A percentile compares a stretch with the other conserved stretches of the same genome.
phyloP scores from a whole-genome alignment of 345 rosid species.

The Acer campestre region DNA sequence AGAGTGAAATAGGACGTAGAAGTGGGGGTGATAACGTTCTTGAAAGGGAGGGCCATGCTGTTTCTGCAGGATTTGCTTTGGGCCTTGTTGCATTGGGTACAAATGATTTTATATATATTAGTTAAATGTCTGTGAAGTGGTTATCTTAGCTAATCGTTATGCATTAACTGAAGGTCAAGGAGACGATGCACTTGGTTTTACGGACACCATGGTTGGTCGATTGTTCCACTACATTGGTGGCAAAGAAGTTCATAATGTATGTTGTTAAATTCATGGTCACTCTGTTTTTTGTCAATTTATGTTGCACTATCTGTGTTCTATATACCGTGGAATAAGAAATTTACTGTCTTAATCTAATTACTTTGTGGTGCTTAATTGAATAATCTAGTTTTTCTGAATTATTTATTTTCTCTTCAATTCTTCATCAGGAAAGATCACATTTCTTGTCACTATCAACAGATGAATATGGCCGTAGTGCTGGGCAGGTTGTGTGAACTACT shows the following conservation, averaged over 20 bases:
- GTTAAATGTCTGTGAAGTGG: background rate
- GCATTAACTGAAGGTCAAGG: slow-evolving; percentile 79
- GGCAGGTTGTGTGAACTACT: slow-evolving; percentile 61
- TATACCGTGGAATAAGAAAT: slow-evolving; percentile 21
- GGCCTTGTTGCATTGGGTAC: slow-evolving; percentile 97
- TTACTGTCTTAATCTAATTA: slow-evolving; percentile 7
- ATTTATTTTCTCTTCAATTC: slow-evolving; percentile 16
- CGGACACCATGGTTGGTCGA: slow-evolving; percentile 75
- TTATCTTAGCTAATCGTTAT: slow-evolving; percentile 9
- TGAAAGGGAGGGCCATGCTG: slow-evolving; percentile 99
- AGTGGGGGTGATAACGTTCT: slow-evolving; percentile 98
- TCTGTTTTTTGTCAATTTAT: slow-evolving; percentile 24
- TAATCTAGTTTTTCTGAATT: slow-evolving; percentile 22
- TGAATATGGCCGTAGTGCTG: slow-evolving; percentile 63
- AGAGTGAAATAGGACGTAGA: slow-evolving; percentile 98
- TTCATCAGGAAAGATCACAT: slow-evolving; percentile 64
- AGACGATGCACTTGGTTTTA: slow-evolving; percentile 68
- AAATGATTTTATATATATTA: slow-evolving; percentile 24
- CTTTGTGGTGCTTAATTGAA: slow-evolving; percentile 5
- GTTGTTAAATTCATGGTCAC: slow-evolving; percentile 28
- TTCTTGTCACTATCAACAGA: slow-evolving; percentile 50
- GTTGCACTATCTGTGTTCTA: slow-evolving; percentile 8
- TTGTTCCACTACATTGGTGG: slow-evolving; percentile 88
- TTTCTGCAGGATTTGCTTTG: slow-evolving; percentile 95
- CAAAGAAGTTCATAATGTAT: slow-evolving; percentile 70